phyloP scores from a whole-genome alignment of 441 rosid species.

The Aleurites moluccanus region DNA sequence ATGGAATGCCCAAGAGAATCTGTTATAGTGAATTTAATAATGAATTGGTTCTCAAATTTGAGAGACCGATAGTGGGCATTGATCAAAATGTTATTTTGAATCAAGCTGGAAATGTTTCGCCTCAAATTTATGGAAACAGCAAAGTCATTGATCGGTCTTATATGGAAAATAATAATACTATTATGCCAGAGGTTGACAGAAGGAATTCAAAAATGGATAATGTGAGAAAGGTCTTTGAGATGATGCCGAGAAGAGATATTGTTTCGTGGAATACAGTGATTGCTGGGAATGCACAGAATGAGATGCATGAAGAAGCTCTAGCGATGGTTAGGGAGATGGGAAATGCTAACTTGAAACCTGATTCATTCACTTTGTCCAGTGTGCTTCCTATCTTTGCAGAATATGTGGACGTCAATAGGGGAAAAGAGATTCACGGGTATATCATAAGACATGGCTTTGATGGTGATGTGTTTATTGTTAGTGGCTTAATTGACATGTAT shows the following conservation, averaged over 20 bases:
- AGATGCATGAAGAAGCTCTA: conserved; percentile 36
- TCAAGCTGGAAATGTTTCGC: not conserved
- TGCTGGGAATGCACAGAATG: conserved; percentile 38
- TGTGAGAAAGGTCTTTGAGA: conserved; percentile 49
- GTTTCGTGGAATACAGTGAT: conserved; percentile 49
- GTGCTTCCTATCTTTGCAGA: conserved; percentile 40
- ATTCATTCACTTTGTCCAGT: conserved; percentile 30
- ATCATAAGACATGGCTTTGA: conserved; percentile 59
- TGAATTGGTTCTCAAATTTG: not conserved
- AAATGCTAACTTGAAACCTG: conserved; percentile 26
- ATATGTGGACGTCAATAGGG: conserved; percentile 38
- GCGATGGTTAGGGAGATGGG: conserved; percentile 40
- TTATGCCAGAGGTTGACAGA: not conserved
- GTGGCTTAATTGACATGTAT: conserved; percentile 71
- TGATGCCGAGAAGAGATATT: conserved; percentile 37
- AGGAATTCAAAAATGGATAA: conserved; percentile 33
- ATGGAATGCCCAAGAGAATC: conserved; percentile 40
- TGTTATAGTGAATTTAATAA: not conserved
- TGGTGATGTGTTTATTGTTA: conserved; percentile 26
- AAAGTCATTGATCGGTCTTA: conserved; percentile 3
- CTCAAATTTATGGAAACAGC: conserved; percentile 9
- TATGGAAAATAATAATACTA: not conserved
- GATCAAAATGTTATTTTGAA: not conserved
- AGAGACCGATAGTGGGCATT: not conserved
- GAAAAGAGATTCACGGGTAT: conserved; percentile 82